Evolutionary conservation across 2,329 filamentous ascomycete genomes (phyloP), one percentile per base, ranked within the genome.

Genomic region (Fusarium concolor): DNA sequence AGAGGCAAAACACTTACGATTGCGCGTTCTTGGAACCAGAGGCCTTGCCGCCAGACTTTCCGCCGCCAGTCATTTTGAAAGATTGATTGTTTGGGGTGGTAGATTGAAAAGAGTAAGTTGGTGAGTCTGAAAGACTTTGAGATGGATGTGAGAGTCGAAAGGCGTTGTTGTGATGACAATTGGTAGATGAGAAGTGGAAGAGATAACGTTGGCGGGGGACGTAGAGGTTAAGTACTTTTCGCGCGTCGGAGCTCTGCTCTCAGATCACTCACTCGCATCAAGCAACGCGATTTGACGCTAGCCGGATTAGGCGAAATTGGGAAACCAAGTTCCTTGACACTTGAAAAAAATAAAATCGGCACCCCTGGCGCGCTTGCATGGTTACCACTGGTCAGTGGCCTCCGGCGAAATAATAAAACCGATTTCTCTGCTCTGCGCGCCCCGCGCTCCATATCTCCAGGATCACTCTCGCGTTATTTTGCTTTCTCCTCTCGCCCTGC

Each of bases 21-120:
- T 98, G 96, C 80, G 96, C 92, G 88, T 92, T 97, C 93, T 99
- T 99, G 87, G 92, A 91, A 87, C 94, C 94, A 86, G 92, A 95
- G 87, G 95, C 94, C 92, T 98, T 98, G 90, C 96, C 96, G 85
- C 96, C 96, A 86, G 95, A 97, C 87, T 99, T 99, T 85, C 96
- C 96, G 85, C 95, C 95, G 89, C 95, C 95, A 93, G 96, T 97
- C 96, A 99, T 99, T 92, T 93, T 97, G 91, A 88, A 78, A 74
- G 73, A 78, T 76, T 18, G 53, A 57, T 78, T 76, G 73, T 74
- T 75, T 31, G 47, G 47, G 53, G 46, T 49, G 42, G 26, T 70
- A 42, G 28, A 38, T 22, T 50, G 35, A 45, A 67, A 67, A 74
- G 62, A 62, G 56, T 56, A 54, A 51, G 37, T 65, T 43, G 50